Percentiles rank a stretch among this genome's conserved stretches.
Evolutionary conservation across 2,329 filamentous ascomycete species (phyloP).

Genomic region (Lachnellula hyalina): DNA sequence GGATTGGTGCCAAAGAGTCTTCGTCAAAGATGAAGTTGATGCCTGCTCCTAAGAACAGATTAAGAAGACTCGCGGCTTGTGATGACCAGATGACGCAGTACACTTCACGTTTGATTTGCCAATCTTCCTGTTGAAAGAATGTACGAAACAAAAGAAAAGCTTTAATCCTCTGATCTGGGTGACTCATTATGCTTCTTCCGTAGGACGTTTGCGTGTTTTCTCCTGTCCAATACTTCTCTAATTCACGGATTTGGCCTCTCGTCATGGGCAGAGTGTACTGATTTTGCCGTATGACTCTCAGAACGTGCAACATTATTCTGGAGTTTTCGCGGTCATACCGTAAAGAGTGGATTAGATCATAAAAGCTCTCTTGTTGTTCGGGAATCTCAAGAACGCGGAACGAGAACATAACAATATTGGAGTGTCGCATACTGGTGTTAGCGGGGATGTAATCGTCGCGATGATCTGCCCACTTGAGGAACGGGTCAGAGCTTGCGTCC

Average conservation of each 20-base stretch:
- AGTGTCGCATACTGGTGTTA: conserved; percentile 3
- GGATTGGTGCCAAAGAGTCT: not conserved
- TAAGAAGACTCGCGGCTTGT: not conserved
- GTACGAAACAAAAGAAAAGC: conserved; percentile 6
- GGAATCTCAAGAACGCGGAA: conserved; percentile 5
- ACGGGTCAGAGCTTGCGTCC: conserved; percentile 1
- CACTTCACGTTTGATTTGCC: conserved; percentile 2
- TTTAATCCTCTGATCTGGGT: not conserved
- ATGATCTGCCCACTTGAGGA: conserved; percentile 1
- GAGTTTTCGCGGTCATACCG: not conserved
- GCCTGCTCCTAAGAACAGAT: not conserved
- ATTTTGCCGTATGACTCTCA: not conserved
- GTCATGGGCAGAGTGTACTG: not conserved
- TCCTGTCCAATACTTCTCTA: conserved; percentile 6
- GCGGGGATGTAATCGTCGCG: not conserved
- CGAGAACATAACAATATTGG: conserved; percentile 6
- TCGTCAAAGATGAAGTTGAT: not conserved
- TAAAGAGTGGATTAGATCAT: conserved; percentile 5
- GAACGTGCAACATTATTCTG: not conserved
- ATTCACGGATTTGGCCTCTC: not conserved
- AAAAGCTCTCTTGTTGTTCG: not conserved
- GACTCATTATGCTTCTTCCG: not conserved
- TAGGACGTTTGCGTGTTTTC: conserved; percentile 1
- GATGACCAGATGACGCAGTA: conserved; percentile 5
- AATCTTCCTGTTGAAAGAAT: conserved; percentile 3